phyloP scores from a whole-genome alignment of 352 stramenopile genomes.

The Globisporangium radiosum region DNA sequence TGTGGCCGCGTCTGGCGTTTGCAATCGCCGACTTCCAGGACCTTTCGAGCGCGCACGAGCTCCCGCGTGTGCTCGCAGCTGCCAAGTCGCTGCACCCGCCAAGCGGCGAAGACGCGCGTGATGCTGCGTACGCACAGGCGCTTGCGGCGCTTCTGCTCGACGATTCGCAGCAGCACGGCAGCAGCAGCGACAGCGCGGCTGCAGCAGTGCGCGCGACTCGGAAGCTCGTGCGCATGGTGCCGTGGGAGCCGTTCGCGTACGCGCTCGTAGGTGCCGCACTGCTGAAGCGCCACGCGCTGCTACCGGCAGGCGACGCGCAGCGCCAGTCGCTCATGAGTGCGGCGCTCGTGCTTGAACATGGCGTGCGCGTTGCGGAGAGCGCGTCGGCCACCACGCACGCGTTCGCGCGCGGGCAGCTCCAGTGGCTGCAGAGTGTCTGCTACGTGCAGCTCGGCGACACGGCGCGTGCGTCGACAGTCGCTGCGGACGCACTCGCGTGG shows the following conservation, averaged over 20 bases:
- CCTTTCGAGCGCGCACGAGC: constrained; percentile 2
- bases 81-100: neutral
- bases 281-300: constrained; percentile 31
- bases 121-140: constrained; percentile 24
- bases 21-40: constrained; percentile 29
- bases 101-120: constrained; percentile 15
- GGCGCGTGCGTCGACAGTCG: constrained; percentile 8
- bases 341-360: constrained; percentile 30
- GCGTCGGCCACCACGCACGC: constrained; percentile 1
- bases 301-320: constrained; percentile 9
- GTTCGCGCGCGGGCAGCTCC: constrained; percentile 26
- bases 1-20: constrained; percentile 25
- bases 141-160: constrained; percentile 19
- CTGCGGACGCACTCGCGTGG: constrained; percentile 17
- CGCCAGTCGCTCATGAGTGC: constrained; percentile 10
- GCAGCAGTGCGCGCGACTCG: constrained; percentile 14
- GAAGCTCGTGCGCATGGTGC: constrained; percentile 57
- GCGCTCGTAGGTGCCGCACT: constrained; percentile 35
- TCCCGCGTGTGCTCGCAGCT: neutral
- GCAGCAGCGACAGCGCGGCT: constrained; percentile 7
- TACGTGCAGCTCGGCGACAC: constrained; percentile 11
- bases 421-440: constrained; percentile 34
- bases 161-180: constrained; percentile 19
- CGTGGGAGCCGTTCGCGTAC: constrained; percentile 53
- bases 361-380: constrained; percentile 21